These are phyloP conservation scores for Blastomyces emzantsi DNA, from an alignment of 2,329 filamentous ascomycete species.

Conservation along the genomic window DNA sequence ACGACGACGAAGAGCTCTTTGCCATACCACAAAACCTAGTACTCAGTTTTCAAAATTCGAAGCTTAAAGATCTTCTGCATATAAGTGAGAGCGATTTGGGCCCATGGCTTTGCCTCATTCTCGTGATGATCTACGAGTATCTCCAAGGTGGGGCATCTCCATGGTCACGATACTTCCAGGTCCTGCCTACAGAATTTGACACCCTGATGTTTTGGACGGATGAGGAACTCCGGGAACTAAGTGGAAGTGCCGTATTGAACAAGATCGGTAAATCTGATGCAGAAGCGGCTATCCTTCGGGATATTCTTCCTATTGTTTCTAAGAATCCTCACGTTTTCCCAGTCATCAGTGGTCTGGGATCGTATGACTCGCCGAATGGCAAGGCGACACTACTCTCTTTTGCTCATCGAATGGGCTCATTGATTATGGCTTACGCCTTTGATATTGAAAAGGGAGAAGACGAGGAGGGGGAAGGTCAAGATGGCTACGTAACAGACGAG, in stretches of 20 bases:
- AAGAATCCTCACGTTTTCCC: slow-evolving; percentile 37
- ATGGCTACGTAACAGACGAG: slow-evolving; percentile 50
- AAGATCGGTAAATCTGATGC: slow-evolving; percentile 70
- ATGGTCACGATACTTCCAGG: slow-evolving; percentile 70
- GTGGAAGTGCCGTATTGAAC: slow-evolving; percentile 64
- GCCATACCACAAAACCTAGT: slow-evolving; percentile 64
- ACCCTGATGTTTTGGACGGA: slow-evolving; percentile 85
- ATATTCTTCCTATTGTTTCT: slow-evolving; percentile 46
- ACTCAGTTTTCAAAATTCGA: slow-evolving; percentile 64
- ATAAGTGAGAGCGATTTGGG: slow-evolving; percentile 44
- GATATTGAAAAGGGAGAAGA: slow-evolving; percentile 58
- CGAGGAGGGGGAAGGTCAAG: slow-evolving; percentile 48
- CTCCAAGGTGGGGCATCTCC: slow-evolving; percentile 50
- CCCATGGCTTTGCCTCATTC: slow-evolving; percentile 54
- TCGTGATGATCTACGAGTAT: slow-evolving; percentile 72
- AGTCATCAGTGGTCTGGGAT: slow-evolving; percentile 31
- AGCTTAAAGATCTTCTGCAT: slow-evolving; percentile 51
- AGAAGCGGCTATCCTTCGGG: slow-evolving; percentile 56
- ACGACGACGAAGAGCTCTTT: slow-evolving; percentile 68
- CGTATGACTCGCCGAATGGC: slow-evolving; percentile 31
- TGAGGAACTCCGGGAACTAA: slow-evolving; percentile 60
- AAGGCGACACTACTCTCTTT: slow-evolving; percentile 44
- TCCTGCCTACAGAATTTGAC: slow-evolving; percentile 65
- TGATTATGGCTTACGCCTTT: slow-evolving; percentile 90
- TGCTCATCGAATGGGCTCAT: slow-evolving; percentile 74